phyloP scores from a whole-genome alignment of 2,329 filamentous ascomycete genomes.

The Taxawa tesnikishii region DNA sequence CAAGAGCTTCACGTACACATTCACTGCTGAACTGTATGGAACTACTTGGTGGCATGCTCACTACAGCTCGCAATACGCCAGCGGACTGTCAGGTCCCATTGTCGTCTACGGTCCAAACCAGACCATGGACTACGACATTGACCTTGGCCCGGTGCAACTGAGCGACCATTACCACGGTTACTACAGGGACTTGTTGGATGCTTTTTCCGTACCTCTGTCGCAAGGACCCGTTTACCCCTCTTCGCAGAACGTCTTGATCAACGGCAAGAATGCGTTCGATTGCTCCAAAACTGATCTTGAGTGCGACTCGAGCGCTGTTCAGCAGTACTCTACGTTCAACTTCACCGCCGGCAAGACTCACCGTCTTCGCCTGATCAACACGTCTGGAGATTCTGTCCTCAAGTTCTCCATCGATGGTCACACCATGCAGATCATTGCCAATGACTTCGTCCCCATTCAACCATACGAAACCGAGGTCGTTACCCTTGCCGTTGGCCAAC shows the following conservation, averaged over 20 bases:
- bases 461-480: conserved; percentile 27
- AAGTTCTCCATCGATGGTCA: conserved; percentile 23
- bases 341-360: conserved; percentile 29
- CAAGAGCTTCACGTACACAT: conserved; percentile 23
- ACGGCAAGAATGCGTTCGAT: conserved; percentile 15
- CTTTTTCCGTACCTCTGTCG: conserved; percentile 10
- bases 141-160: conserved; percentile 18
- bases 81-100: conserved; percentile 17
- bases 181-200: conserved; percentile 15
- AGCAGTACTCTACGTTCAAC: conserved; percentile 21
- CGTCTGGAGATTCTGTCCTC: conserved; percentile 25
- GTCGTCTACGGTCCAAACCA: conserved; percentile 19
- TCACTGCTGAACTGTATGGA: conserved; percentile 27
- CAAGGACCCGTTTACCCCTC: conserved; percentile 9
- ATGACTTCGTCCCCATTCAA: conserved; percentile 29
- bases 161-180: conserved; percentile 16
- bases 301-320: conserved; percentile 13
- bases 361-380: conserved; percentile 30
- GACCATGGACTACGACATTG: conserved; percentile 14
- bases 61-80: conserved; percentile 17
- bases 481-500: conserved; percentile 28
- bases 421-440: conserved; percentile 28
- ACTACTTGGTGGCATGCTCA: conserved; percentile 23
- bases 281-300: conserved; percentile 8
- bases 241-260: conserved; percentile 21